Evolutionary conservation across 139 green algal genomes (phyloP), one percentile per base, ranked within the genome.

Genomic region (Astrephomene gubernaculifera): DNA sequence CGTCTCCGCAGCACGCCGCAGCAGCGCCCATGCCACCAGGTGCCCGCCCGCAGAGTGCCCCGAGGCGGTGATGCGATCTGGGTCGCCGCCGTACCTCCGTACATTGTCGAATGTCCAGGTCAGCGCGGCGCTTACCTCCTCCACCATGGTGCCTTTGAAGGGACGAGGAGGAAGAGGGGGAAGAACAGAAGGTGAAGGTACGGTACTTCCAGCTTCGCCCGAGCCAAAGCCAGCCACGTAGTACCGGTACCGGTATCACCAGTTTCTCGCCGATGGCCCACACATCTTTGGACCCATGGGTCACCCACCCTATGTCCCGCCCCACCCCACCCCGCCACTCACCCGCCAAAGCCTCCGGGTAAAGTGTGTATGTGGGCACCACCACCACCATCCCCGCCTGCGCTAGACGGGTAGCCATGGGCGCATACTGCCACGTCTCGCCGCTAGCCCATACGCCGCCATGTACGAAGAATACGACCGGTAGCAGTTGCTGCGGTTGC

Each of bases 401-500:
- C 4, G 92, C 87, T 38, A 97, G 88, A 4, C 90, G 71, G 1
- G 78, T 82, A 1, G 93, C 94, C 88, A 97, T 89, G 0, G 93
- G 91, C 1, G 91, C 81, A 78, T 96, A 97, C 72, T 96, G 92
- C 94, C 93, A 97, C 43, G 91, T 91, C 21, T 90, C 86, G 0
- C 89, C 87, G 33, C 53, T 76, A 63, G 72, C 71, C 94, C 94
- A 98, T 22, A 97, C 91, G 43, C 95, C 95, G 2, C 95, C 95
- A 76, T 98, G 95, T 29, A 91, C 89, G 68, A 97, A 97, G 29
- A 97, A 89, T 27, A 95, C 92, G 27, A 98, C 94, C 41, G 95
- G 91, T 2, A 24, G 38, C 41, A 33, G 39, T 24, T 17, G 33
- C 41, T 82, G 67, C 52, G 33, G 65, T 44, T 89, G 38, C 41